Evolutionary conservation across 345 rosid species (phyloP), one percentile per base, ranked within the genome.

Genomic region (Passiflora organensis): DNA sequence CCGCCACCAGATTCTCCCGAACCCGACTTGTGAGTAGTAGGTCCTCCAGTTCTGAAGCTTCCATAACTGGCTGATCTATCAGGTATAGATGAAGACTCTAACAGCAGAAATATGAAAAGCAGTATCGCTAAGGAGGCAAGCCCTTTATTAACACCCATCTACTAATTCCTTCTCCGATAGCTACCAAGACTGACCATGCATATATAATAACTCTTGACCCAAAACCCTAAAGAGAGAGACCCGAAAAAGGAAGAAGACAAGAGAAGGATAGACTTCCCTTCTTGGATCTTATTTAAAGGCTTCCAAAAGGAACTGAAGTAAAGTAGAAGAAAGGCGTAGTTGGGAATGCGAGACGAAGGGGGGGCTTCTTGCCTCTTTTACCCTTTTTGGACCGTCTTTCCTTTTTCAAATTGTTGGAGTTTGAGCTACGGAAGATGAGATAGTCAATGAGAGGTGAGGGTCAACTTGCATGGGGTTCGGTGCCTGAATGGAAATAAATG

Each of bases 361-460:
- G 15, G 15, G n/a, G 10, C 13, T 41, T 0, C 13, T 28, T 2
- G 42, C 16, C 38, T 20, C 44, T 44, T 59, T 13, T 41, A 34
- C 12, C 34, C 34, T 12, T 44, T n/a, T 11, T 16, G n/a, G n/a
- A n/a, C n/a, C n/a, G n/a, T n/a, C n/a, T 9, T 18, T 18, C 9
- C 12, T 16, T n/a, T 6, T 17, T 14, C 16, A n/a, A 5, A 6
- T n/a, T 13, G 48, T 61, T 51, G 82, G 69, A 58, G 63, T 65
- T 54, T 49, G 72, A 68, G 75, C 72, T 58, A 14, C 42, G 60
- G 56, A 66, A 46, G 47, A 32, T 19, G 69, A 42, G 63, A 60
- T 22, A 53, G 78, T 79, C 72, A 72, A 72, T 53, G 56, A 56
- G 51, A 63, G 49, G 67, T 14, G 45, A 63, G 62, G 48, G 71